Evolutionary conservation across 176 grass and related monocot genomes (phyloP), one percentile per base, ranked within the genome.

Genomic region (Tillandsia fasciculata): DNA sequence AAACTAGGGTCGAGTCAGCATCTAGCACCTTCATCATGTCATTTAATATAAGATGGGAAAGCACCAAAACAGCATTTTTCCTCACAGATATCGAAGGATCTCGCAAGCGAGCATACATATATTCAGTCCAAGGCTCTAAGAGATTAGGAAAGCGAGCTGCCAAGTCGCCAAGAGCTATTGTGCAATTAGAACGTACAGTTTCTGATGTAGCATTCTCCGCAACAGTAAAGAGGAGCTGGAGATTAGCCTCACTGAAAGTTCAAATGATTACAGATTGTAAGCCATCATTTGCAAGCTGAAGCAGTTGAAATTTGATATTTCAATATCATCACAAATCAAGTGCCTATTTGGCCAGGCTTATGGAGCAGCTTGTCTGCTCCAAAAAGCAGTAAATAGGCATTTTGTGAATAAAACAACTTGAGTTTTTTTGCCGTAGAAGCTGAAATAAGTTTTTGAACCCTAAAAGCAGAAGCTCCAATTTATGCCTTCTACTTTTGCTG

Each of bases 21-120:
- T 59, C 29, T 15, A 48, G 9, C 2, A 96, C 93, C 93, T 97
- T 97, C 93, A 97, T 97, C 93, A 97, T 97, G 72, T 97, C 93
- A 75, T 97, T 97, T 50, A 97, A 63, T 83, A 97, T 92, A 72
- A 97, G 93, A 87, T 97, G 93, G 76, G 93, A 97, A 83, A 97
- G 81, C 48, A 97, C 93, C 67, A 97, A 74, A 26, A 97, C 89
- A 66, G 93, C 86, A 63, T 97, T 97, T 80, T 92, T 97, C 81
- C 93, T 86, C 64, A 97, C 93, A 66, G 93, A 81, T 73, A 67
- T 17, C 13, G 89, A 90, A 59, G 84, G 68, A 72, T 97, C 93
- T 26, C 79, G 77, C 53, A 97, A 66, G 15, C 89, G 76, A 42
- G 89, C 86, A 90, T 97, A 97, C 77, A 97, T 90, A 48, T 87